phyloP scores from a whole-genome alignment of 1,284 basidiomycete species.

The Rhizoctonia solani region DNA sequence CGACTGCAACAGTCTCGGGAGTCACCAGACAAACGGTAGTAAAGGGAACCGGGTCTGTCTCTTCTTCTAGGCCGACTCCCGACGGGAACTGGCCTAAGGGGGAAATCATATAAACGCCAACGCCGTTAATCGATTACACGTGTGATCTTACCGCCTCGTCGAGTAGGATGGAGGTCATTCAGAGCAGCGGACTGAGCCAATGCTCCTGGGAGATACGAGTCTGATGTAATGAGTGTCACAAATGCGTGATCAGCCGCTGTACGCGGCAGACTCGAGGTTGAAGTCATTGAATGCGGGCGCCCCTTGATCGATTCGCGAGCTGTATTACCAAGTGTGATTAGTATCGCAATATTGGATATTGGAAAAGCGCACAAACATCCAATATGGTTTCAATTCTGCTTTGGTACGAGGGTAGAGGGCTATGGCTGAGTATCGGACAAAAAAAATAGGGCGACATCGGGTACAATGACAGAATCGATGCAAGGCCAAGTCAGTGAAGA shows the following conservation, averaged over 20 bases:
- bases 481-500: not conserved
- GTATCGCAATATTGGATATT: not conserved
- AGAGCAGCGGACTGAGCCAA: conserved; percentile 85
- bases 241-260: conserved; percentile 57
- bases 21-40: conserved; percentile 93
- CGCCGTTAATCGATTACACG: not conserved
- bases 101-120: not conserved
- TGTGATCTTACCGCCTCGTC: conserved; percentile 41
- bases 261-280: conserved; percentile 37
- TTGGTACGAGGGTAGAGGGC: too few relatives aligned
- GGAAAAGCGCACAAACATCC: not conserved
- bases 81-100: conserved; percentile 38
- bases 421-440: too few relatives aligned
- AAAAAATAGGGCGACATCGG: not conserved
- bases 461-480: not conserved
- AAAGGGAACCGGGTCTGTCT: conserved; percentile 58
- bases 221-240: conserved; percentile 87
- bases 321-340: not conserved
- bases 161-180: conserved; percentile 70
- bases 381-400: not conserved
- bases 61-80: conserved; percentile 7
- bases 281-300: not conserved
- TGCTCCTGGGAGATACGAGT: conserved; percentile 90
- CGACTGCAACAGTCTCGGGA: conserved; percentile 88
- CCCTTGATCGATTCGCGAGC: not conserved